Evolutionary conservation across 768 basidiomycete species (phyloP).

Genomic region (Pholiota conissans): DNA sequence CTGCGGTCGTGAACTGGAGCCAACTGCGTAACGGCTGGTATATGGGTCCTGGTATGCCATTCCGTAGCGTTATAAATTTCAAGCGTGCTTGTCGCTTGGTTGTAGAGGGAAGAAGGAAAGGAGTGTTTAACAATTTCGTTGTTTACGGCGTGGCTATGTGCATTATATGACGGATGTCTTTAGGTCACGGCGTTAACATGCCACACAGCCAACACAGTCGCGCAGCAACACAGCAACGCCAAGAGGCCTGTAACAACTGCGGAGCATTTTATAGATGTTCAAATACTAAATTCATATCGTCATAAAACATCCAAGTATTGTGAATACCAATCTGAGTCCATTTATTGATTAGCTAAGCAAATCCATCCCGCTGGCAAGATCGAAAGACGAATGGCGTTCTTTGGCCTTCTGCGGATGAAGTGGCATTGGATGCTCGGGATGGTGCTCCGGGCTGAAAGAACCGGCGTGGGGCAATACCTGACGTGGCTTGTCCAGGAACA

Average conservation of each 20-base stretch:
- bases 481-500: slow-evolving; percentile 4
- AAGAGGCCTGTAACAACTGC: neutral
- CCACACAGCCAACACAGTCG: slow-evolving; percentile 1
- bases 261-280: neutral
- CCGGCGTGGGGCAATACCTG: neutral
- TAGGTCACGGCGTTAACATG: neutral
- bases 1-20: slow-evolving; percentile 22
- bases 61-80: no score
- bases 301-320: neutral
- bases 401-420: slow-evolving; percentile 32
- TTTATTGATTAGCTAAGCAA: slow-evolving; percentile 8
- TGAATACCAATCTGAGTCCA: no score
- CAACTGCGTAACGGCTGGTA: slow-evolving; percentile 29
- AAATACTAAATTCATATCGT: no score
- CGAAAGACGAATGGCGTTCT: slow-evolving; percentile 52
- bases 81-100: neutral
- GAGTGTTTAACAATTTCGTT: slow-evolving; percentile 3
- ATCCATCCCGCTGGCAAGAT: slow-evolving; percentile 16
- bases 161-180: slow-evolving; percentile 8
- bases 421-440: slow-evolving; percentile 6
- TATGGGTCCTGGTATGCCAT: slow-evolving; percentile 64
- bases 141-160: slow-evolving; percentile 14
- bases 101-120: slow-evolving; percentile 1
- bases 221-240: slow-evolving; percentile 9
- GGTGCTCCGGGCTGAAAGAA: slow-evolving; percentile 3